Evolutionary conservation across 2,329 filamentous ascomycete genomes (phyloP), one percentile per base, ranked within the genome.

Genomic region (Aspergillus brasiliensis): DNA sequence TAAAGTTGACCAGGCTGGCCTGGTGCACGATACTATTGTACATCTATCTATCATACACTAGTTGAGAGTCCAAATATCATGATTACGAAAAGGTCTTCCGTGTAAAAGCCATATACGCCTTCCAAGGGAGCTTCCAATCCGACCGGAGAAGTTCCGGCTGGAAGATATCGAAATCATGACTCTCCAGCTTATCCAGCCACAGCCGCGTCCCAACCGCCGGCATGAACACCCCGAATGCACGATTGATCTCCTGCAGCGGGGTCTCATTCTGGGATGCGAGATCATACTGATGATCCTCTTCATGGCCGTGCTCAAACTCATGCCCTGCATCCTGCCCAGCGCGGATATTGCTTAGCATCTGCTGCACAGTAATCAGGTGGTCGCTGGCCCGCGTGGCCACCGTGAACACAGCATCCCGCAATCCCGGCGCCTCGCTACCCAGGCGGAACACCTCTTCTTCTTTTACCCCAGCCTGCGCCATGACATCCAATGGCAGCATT

Each of bases 361-460:
- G 91, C 60, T 92, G 83, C 2, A 91, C 94, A 0, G 94, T 98
- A 67, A 97, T 96, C 34, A 99, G 81, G 76, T 99, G 95, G 73
- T 99, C 95, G 71, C 96, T 96, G 6, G 95, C 95, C 38, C 94
- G 86, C 0, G 95, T 99, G 0, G 95, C 95, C 13, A 99, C 91
- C 3, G 87, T 84, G 76, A 98, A 99, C 0, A 98, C 87, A 3
- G 93, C 94, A 75, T 99, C 94, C 62, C 90, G 88, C 17, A 98
- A 82, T 0, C 93, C 93, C 0, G 86, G 82, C 0, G 94, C 94
- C n/a, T 86, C 79, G 0, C 90, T 87, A 0, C 93, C 94, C 44
- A 88, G 83, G 8, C 94, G 85, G 61, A 96, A 91, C 0, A 99
- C 89, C 46, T 97, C 91, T 73, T 99, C 95, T 73, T 98, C 94